Evolutionary conservation across 345 rosid genomes (phyloP).

Genomic region (Cochlearia excelsa): DNA sequence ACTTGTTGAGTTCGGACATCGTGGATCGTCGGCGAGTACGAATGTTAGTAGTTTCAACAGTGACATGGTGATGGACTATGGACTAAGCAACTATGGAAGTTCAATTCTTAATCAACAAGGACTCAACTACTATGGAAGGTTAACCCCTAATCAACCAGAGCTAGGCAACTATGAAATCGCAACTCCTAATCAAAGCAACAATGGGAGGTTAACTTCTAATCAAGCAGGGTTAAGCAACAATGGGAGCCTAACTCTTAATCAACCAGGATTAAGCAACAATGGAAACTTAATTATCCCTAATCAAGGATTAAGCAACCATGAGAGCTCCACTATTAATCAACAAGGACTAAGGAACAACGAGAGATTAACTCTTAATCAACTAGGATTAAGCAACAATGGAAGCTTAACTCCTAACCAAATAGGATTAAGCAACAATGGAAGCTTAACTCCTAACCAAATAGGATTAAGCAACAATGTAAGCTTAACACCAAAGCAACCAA

Average conservation of each 20-base stretch:
- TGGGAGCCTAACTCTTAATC: no score
- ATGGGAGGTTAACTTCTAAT: no score
- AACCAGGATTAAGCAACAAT: no score
- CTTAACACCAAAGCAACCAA: no score
- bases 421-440: background rate
- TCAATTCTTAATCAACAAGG: background rate
- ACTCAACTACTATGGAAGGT: constrained; percentile 3
- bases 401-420: background rate
- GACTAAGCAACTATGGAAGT: constrained; percentile 10
- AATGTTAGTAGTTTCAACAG: constrained; percentile 7
- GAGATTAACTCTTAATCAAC: background rate
- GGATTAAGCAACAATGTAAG: background rate
- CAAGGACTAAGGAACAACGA: background rate
- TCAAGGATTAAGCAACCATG: no score
- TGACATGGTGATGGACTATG: constrained; percentile 12
- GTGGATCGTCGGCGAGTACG: background rate
- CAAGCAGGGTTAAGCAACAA: no score
- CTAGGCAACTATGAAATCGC: no score
- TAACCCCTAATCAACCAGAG: background rate
- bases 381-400: background rate
- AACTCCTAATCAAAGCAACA: no score
- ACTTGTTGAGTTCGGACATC: constrained; percentile 18
- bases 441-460: background rate
- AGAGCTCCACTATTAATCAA: background rate
- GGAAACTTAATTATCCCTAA: no score